Percentiles rank a stretch among this genome's conserved stretches.
phyloP scores from a whole-genome alignment of 331 rosid genomes.

The Dryas integrifolia region DNA sequence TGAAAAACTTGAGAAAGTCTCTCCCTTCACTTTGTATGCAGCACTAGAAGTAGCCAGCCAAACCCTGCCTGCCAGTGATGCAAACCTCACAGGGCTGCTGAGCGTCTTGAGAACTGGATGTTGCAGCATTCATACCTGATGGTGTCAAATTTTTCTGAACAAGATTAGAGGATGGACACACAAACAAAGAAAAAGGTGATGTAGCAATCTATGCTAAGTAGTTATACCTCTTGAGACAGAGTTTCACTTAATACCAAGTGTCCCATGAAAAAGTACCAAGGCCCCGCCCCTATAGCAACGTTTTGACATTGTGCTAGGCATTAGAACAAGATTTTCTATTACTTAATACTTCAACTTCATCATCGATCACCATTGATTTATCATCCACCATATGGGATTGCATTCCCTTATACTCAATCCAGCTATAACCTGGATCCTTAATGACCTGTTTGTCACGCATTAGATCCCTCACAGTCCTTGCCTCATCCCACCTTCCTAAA shows the following conservation, averaged over 20 bases:
- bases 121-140: background rate
- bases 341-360: constrained; percentile 7
- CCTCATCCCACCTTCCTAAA: constrained; percentile 86
- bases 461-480: constrained; percentile 53
- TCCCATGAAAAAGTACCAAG: background rate
- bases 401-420: constrained; percentile 45
- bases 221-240: background rate
- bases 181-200: background rate
- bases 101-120: background rate
- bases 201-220: constrained; percentile 2
- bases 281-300: background rate
- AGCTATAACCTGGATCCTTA: constrained; percentile 74
- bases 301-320: background rate
- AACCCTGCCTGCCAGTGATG: background rate
- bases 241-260: background rate
- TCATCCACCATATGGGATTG: constrained; percentile 20
- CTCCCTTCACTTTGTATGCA: background rate
- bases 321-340: background rate
- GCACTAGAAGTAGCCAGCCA: background rate
- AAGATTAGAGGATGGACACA: background rate
- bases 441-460: constrained; percentile 54
- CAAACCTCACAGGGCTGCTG: background rate
- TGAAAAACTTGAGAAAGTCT: background rate
- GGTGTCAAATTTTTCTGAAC: background rate
- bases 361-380: constrained; percentile 16